A percentile compares a stretch with the other conserved stretches of the same genome.
phyloP scores from a whole-genome alignment of 1,139 yeast species.

The Eremothecium cymbalariae region DNA sequence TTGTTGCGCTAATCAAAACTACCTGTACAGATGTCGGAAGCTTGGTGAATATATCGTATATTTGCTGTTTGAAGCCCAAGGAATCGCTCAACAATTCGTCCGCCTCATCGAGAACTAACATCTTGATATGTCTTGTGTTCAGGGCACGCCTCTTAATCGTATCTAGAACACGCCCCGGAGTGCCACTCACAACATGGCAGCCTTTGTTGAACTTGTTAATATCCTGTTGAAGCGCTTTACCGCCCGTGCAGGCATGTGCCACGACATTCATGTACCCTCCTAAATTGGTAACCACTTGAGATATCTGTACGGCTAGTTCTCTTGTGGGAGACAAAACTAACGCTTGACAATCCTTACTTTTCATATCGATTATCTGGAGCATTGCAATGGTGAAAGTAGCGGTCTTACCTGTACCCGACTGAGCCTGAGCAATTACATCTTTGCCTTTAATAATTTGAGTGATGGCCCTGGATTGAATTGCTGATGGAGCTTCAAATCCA shows the following conservation, averaged over 20 bases:
- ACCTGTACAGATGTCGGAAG: conserved; percentile 81
- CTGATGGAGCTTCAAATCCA: conserved; percentile 92
- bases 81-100: conserved; percentile 76
- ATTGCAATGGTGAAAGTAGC: conserved; percentile 93
- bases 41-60: conserved; percentile 75
- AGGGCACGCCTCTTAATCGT: conserved; percentile 72
- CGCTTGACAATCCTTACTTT: conserved; percentile 61
- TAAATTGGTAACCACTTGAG: conserved; percentile 70
- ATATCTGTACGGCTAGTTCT: conserved; percentile 86
- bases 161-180: conserved; percentile 92
- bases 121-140: conserved; percentile 61
- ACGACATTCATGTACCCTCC: conserved; percentile 82
- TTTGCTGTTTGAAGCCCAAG: conserved; percentile 80
- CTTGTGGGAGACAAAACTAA: conserved; percentile 90
- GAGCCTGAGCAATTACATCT: conserved; percentile 96
- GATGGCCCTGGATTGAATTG: conserved; percentile 92
- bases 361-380: conserved; percentile 57
- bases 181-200: conserved; percentile 90
- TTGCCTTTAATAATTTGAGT: conserved; percentile 84
- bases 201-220: conserved; percentile 63
- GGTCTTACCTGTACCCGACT: conserved; percentile 96
- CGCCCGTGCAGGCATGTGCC: conserved; percentile 91
- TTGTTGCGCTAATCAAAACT: conserved; percentile 89
- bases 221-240: conserved; percentile 78
- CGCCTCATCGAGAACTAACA: conserved; percentile 88